Evolutionary conservation across 2,329 filamentous ascomycete species (phyloP), one percentile per base, ranked within the genome.

Genomic region (Rhinocladiella similis): DNA sequence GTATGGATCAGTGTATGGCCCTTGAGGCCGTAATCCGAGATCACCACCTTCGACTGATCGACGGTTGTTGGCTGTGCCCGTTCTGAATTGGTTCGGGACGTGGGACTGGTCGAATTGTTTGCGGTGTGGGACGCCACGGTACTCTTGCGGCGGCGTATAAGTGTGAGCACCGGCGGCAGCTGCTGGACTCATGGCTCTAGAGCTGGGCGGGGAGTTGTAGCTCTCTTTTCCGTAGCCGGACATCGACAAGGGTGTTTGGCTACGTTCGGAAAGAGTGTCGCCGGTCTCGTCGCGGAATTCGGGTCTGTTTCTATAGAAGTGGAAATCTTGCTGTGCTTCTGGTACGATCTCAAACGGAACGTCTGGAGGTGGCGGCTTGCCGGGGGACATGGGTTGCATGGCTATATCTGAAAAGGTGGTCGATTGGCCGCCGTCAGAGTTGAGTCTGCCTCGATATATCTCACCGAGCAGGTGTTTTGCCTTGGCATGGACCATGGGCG

Each of bases 401-500:
- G 82, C 83, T 68, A 90, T 87, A 67, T 96, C 92, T 27, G 89
- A 92, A 74, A 94, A 76, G 16, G 63, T 60, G 18, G 69, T 69
- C 54, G 80, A 77, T 0, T 81, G 77, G n/a, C 79, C 80, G 1
- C 79, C 80, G 22, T 84, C 82, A 1, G 84, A 83, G 54, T 91
- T 87, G 20, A 96, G 75, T 3, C 93, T 87, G 10, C 92, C 93
- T 20, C 86, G 86, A 70, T 97, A 97, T 48, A 99, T 81, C 42
- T 89, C 84, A n/a, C 88, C 87, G 9, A 99, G 81, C 39, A 94
- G 81, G 57, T 94, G 91, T 67, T 94, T 90, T 2, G 91, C 90
- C 73, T 89, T 96, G 52, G 90, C 88, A 66, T 95, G 88, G 3
- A 97, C 93, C 92, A 97, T 97, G 2, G 93, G 93, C 0, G 91